Evolutionary conservation across 2,329 filamentous ascomycete species (phyloP), one percentile per base, ranked within the genome.

Genomic region (Xylariaceae sp.): DNA sequence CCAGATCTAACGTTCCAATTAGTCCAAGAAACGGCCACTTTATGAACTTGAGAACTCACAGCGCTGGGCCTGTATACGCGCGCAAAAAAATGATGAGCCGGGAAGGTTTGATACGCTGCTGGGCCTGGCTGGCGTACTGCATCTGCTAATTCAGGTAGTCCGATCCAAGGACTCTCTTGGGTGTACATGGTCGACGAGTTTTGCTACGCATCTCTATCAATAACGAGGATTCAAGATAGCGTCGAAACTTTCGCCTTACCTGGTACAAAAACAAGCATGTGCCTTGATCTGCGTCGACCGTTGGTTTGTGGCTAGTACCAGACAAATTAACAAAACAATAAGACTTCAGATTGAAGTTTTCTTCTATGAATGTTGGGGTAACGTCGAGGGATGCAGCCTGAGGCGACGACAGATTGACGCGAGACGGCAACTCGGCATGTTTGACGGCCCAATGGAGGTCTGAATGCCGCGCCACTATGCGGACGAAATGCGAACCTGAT

Each of bases 31-130:
- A 15, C 2, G 19, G n/a, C n/a, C n/a, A 26, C 3, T 4, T 21
- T 9, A 26, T 21, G 43, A 48, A 32, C 16, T 8, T 42, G 30
- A 15, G 3, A 39, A 71, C 79, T 70, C 70, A 81, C 80, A 43
- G 76, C 76, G 45, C 70, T 74, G 13, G 76, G 78, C 21, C 80
- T 75, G 58, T 78, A 83, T 5, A 83, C 72, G 10, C 79, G 73
- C 21, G 75, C 74, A 52, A 83, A 83, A 63, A 80, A 82, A 61
- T 83, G 80, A 54, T 83, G 80, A 10, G 76, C 71, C 1, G 80
- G 80, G 49, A 83, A 83, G 0, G 67, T 67, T 36, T 70, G 70
- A 56, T 80, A 83, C 40, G 68, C 65, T 2, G 68, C 66, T 0
- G 80, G 76, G 0, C 79, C 79, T 16, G 71, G 64, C 21, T 69